Base-by-base conservation (phyloP, 257 asterid species). In the Gentiana straminea region DNA sequence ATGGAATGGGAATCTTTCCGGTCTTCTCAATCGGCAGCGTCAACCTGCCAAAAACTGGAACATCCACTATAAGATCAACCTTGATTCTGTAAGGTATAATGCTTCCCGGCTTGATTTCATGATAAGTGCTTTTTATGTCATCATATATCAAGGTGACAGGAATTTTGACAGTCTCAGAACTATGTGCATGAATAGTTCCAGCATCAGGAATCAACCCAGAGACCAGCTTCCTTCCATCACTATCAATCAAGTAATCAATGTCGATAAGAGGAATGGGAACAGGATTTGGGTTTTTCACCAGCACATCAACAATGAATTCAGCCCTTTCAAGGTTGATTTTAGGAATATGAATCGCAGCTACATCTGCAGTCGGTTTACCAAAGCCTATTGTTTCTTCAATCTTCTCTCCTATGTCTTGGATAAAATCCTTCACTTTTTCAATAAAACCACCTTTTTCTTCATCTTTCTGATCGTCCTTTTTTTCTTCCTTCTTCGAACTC, bases 311-410 rank as follows among this genome's bases (percentile, higher is more conserved):
- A 32, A 88, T 82, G 44, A 92, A 68, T 2, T 88, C 95, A 0
- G 94, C 99, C 75, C 66, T 83, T 36, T 92, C 80, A 55, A 92
- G 90, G 75, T 68, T 80, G 69, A 92, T 92, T 59, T 70, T 75
- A 57, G 95, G 89, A 36, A 92, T 66, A 55, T 83, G 95, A 70
- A 92, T 67, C 8, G 43, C 95, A 1, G 87, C 41, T 10, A 92
- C 97, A 71, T 88, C 97, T 2, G 97, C 97, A 2, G 94, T 85
- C 51, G 99, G 99, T 65, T 92, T 92, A 12, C 99, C 94, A 35
- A 83, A 79, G 35, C 99, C 94, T 41, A 92, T 66, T 1, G 94
- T 81, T 67, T 76, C 97, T 75, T 92, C 99, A 13, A 92, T 85
- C 74, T 92, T 92, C 73, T 92, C 95, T 34, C 97, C 94, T 5